Base-by-base conservation (phyloP, 2,329 filamentous ascomycete genomes). In the Fusarium solani-melongenae region DNA sequence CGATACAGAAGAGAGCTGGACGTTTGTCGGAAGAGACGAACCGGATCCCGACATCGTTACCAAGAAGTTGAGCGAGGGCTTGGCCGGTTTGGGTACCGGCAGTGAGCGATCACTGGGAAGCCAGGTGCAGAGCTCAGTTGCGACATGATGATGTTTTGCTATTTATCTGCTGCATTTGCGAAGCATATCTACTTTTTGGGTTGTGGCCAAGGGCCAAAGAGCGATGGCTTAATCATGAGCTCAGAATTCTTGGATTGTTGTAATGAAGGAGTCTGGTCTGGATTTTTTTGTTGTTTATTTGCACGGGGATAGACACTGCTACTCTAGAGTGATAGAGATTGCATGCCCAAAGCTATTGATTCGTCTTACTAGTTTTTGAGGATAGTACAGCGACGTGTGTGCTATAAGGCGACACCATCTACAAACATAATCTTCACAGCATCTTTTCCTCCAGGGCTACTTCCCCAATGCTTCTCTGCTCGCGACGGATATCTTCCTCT, bases 1-100 rank as follows among this genome's bases (percentile, higher is more conserved):
- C 14, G 84, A 91, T 34, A 91, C 92, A 14, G 92, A 93, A 70
- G 94, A 97, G 80, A 94, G 92, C 79, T 98, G 95, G 96, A 98
- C 95, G 0, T 94, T 98, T 82, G 89, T 98, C 22, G 94, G 94
- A 7, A 84, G 82, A 33, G 85, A 85, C 62, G 86, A 86, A 70
- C 84, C 83, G 0, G 85, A 87, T 55, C 82, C 84, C 2, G 85
- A 86, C 17, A 81, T 82, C 20, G 77, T 82, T 51, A 85, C 83
- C 15, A 83, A 82, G 79, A 83, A 82, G 64, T 74, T 86, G 59
- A 83, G 82, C 69, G 82, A 82, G 56, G 82, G 81, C 9, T 73
- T 83, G 34, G 33, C 29, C 27, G 72, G 71, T 8, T 51, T 74
- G 15, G 72, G 73, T n/a, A 55, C 70, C 6, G 61, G 49, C 22